A percentile compares a stretch with the other conserved stretches of the same genome.
Evolutionary conservation across 176 grass and related monocot genomes (phyloP).

Genomic region (Avena eriantha): DNA sequence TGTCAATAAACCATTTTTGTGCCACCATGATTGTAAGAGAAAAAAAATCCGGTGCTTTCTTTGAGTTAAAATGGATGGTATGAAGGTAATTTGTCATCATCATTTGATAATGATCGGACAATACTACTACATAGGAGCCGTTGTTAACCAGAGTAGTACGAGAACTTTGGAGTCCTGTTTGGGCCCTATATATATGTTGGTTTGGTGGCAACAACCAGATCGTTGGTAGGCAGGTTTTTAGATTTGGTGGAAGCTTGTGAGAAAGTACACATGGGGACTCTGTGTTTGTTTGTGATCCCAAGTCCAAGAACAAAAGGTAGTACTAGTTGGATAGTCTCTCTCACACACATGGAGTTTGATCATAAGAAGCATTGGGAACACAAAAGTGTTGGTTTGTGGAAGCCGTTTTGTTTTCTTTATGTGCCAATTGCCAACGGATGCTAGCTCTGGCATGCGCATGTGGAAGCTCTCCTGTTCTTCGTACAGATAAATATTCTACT

Average conservation of each 20-base stretch:
- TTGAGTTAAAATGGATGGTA: background rate
- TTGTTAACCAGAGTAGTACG: conserved; percentile 1
- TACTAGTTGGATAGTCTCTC: conserved; percentile 30
- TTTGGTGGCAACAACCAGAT: conserved; percentile 61
- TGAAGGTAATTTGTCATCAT: background rate
- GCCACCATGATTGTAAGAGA: background rate
- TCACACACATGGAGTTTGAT: conserved; percentile 34
- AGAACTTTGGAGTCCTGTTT: conserved; percentile 39
- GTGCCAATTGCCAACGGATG: conserved; percentile 18
- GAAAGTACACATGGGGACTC: conserved; percentile 48
- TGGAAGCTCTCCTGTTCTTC: conserved; percentile 50
- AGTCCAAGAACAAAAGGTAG: background rate
- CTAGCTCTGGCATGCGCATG: conserved; percentile 34
- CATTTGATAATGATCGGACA: background rate
- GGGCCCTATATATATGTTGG: conserved; percentile 8
- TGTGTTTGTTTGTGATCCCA: conserved; percentile 24
- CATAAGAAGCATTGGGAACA: conserved; percentile 1
- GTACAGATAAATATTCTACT: background rate
- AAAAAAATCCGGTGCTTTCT: background rate
- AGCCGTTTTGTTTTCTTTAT: conserved; percentile 4
- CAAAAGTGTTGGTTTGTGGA: background rate
- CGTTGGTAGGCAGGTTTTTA: conserved; percentile 14
- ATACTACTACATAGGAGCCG: background rate
- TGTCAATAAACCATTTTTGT: conserved; percentile 42
- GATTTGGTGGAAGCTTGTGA: conserved; percentile 52